Conservation (phyloP, 192 early-diverging fungal species). For the Mortierella claussenii region DNA sequence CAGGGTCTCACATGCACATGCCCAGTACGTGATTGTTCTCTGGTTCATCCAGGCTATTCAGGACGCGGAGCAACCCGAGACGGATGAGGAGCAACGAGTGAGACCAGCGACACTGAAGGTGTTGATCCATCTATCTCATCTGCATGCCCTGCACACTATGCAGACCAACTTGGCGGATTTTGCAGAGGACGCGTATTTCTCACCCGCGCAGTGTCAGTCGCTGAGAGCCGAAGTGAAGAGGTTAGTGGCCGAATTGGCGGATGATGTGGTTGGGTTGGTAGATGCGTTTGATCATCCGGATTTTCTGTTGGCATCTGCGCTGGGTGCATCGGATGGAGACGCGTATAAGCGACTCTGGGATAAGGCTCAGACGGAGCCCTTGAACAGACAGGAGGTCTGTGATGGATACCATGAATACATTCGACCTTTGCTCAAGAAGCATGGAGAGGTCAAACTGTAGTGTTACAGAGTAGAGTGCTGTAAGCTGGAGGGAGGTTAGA, state of each 20-base stretch:
- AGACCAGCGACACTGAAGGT: constrained; percentile 17
- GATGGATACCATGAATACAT: constrained; percentile 51
- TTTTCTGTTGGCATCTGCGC: constrained; percentile 75
- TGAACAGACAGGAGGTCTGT: constrained; percentile 43
- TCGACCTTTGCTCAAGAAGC: constrained; percentile 43
- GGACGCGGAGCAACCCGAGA: constrained; percentile 26
- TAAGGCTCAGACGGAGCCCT: constrained; percentile 47
- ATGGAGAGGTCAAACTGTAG: constrained; percentile 46
- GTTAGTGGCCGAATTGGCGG: constrained; percentile 63
- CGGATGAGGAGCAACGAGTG: constrained; percentile 21
- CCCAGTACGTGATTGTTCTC: constrained; percentile 60
- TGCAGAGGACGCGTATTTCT: constrained; percentile 50
- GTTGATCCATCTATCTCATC: constrained; percentile 38
- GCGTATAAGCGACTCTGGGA: constrained; percentile 71
- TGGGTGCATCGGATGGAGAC: constrained; percentile 79
- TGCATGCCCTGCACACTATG: constrained; percentile 51
- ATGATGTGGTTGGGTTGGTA: constrained; percentile 80
- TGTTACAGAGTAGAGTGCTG: too few species aligned
- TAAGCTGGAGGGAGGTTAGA: too few species aligned
- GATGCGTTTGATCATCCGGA: constrained; percentile 85
- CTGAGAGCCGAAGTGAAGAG: constrained; percentile 40
- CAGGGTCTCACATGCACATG: constrained; percentile 61
- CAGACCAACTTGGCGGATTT: constrained; percentile 51
- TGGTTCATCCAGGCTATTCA: constrained; percentile 57
- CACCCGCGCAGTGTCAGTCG: constrained; percentile 23